These are phyloP conservation scores for Morella rubra DNA, from an alignment of 306 rosid species.

Conservation along the genomic window DNA sequence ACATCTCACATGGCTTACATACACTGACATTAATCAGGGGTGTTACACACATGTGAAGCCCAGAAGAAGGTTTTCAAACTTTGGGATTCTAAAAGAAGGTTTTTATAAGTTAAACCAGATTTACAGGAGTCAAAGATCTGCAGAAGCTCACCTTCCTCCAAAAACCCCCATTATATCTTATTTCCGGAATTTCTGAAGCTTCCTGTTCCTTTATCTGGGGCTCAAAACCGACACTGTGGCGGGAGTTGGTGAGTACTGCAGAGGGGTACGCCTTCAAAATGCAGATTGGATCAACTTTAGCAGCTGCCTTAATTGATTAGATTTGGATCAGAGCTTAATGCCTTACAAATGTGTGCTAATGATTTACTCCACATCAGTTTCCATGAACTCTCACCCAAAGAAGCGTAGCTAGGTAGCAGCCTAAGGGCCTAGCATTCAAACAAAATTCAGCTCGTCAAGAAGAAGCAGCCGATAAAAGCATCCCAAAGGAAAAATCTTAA, in stretches of 20 bases:
- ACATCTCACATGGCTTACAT: conserved; percentile 84
- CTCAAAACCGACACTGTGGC: conserved; percentile 18
- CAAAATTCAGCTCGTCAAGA: conserved; percentile 26
- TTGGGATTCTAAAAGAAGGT: conserved; percentile 41
- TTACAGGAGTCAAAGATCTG: conserved; percentile 51
- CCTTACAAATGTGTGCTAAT: conserved; percentile 23
- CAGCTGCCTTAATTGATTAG: conserved; percentile 35
- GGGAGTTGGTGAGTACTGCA: conserved; percentile 24
- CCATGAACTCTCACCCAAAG: conserved; percentile 36
- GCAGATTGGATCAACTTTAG: conserved; percentile 24
- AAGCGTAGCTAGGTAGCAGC: conserved; percentile 2
- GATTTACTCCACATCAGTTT: conserved; percentile 59
- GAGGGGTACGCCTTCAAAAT: conserved; percentile 8
- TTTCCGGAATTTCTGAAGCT: conserved; percentile 8
- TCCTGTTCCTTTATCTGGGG: conserved; percentile 19
- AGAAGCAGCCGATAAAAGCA: conserved; percentile 16
- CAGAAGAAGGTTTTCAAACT: conserved; percentile 25
- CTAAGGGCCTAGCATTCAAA: conserved; percentile 27
- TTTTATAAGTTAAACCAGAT: conserved; percentile 27
- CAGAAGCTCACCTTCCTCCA: conserved; percentile 24
- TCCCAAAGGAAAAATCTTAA: conserved; percentile 17
- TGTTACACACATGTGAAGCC: conserved; percentile 53
- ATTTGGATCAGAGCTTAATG: conserved; percentile 26
- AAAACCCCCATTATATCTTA: conserved; percentile 12
- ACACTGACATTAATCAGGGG: conserved; percentile 53